Evolutionary conservation across 208 protist species (phyloP).

Genomic region (Acanthamoeba sp.): DNA sequence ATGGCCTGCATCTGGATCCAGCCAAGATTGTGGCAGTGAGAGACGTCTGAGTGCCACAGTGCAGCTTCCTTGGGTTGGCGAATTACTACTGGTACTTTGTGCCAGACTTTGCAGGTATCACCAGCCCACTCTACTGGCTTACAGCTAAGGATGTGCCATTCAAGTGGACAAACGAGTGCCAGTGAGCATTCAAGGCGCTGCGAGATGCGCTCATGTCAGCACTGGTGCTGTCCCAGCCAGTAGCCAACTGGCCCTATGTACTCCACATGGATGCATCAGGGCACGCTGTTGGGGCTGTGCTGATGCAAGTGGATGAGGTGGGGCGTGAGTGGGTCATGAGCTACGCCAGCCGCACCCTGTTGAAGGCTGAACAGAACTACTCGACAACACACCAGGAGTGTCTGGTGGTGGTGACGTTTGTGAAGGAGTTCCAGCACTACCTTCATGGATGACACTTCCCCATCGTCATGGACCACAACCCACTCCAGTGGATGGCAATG

Average conservation of each 20-base stretch:
- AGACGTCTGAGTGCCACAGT: background rate
- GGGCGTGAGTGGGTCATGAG: background rate
- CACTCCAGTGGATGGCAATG: background rate
- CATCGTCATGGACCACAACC: slow-evolving; percentile 25
- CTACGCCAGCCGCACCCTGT: slow-evolving; percentile 37
- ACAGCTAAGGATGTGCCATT: background rate
- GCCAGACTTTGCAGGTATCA: background rate
- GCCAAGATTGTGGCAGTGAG: background rate
- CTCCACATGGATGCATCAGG: slow-evolving; percentile 43
- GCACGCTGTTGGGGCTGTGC: background rate
- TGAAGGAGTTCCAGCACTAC: background rate
- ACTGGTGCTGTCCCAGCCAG: background rate
- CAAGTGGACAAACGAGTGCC: background rate
- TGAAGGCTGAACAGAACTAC: background rate
- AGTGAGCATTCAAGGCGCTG: slow-evolving; percentile 20
- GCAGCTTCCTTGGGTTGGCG: background rate
- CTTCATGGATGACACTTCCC: background rate
- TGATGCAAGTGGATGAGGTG: background rate
- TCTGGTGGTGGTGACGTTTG: background rate
- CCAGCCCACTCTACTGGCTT: background rate
- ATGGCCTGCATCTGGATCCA: background rate
- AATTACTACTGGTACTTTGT: slow-evolving; percentile 56
- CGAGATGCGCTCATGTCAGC: background rate
- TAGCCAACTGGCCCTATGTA: background rate
- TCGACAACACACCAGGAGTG: background rate